Evolutionary conservation across 1,139 yeast species (phyloP).

Genomic region (Hyphopichia wangnamkhiaoensis): DNA sequence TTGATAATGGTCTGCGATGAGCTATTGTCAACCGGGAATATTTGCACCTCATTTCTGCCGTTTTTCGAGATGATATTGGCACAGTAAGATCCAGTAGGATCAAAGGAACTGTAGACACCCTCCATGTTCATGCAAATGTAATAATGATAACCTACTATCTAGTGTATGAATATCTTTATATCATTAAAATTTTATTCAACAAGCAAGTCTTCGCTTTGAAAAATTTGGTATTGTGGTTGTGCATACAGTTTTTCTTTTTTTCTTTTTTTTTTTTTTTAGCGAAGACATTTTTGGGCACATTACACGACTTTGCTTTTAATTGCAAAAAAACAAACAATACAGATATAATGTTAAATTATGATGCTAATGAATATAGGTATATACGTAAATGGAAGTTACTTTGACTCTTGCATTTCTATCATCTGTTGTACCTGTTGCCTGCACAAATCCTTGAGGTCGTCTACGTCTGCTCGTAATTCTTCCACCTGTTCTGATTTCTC

Average conservation of each 20-base stretch:
- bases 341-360: neutral
- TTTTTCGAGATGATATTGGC: constrained; percentile 33
- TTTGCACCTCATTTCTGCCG: constrained; percentile 39
- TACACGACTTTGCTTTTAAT: neutral
- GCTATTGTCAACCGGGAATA: constrained; percentile 20
- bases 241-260: constrained; percentile 1
- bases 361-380: neutral
- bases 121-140: constrained; percentile 2
- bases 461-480: constrained; percentile 85
- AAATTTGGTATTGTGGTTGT: constrained; percentile 3
- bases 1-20: constrained; percentile 4
- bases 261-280: neutral
- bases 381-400: constrained; percentile 5
- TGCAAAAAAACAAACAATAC: neutral
- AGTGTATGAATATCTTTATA: neutral
- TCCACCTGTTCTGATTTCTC: constrained; percentile 86
- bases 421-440: constrained; percentile 83
- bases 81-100: constrained; percentile 22
- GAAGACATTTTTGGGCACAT: no score
- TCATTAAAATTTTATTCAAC: neutral
- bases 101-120: constrained; percentile 13
- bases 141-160: neutral
- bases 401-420: constrained; percentile 59
- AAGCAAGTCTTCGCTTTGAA: constrained; percentile 4
- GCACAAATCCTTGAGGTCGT: constrained; percentile 81